phyloP scores from a whole-genome alignment of 148 eudicot species.

The Silene uniflora region DNA sequence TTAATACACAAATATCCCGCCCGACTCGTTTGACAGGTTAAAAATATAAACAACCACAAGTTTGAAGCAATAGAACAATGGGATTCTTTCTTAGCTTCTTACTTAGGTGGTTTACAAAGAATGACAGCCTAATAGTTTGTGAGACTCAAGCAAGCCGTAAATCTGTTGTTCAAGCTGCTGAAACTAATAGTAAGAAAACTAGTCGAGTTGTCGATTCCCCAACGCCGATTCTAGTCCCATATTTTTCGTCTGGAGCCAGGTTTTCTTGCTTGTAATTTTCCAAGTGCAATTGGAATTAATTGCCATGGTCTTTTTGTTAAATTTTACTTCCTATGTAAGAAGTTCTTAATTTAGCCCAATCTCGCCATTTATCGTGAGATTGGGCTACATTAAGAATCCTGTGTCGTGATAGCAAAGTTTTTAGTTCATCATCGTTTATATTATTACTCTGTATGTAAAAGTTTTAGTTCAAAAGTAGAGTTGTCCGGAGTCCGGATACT shows the following conservation, averaged over 20 bases:
- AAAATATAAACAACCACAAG: no score
- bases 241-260: conserved; percentile 16
- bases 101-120: conserved; percentile 2
- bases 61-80: not conserved
- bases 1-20: not conserved
- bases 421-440: no score
- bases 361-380: no score
- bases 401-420: no score
- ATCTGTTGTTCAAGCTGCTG: not conserved
- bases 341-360: no score
- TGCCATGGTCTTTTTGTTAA: no score
- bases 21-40: not conserved
- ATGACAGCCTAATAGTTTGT: conserved; percentile 8
- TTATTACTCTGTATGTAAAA: no score
- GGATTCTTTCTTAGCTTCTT: conserved; percentile 6
- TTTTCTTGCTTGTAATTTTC: conserved; percentile 14
- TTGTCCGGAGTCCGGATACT: no score
- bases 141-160: conserved; percentile 6
- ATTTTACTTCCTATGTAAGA: no score
- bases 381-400: no score
- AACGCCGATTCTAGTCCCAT: conserved; percentile 11
- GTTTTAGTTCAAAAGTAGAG: no score
- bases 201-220: conserved; percentile 2
- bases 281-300: not conserved
- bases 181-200: not conserved